These are phyloP conservation scores for Termitomyces sp. DNA, from an alignment of 1,284 basidiomycete genomes.

Conservation along the genomic window DNA sequence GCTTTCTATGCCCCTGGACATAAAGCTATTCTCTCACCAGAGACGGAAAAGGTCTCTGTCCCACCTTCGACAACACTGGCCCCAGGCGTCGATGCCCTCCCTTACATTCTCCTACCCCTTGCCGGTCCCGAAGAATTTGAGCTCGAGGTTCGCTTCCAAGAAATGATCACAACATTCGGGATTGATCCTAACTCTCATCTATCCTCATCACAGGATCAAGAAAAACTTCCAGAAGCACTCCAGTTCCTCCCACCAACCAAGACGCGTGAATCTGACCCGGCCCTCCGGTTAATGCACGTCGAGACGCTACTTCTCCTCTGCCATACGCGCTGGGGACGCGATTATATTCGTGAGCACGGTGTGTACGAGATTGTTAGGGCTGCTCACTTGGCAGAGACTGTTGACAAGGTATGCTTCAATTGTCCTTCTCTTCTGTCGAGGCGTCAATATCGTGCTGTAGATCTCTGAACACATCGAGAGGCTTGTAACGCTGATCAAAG, in stretches of 20 bases:
- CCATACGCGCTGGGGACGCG: conserved; percentile 84
- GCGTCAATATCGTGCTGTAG: conserved; percentile 27
- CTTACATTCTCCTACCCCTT: conserved; percentile 83
- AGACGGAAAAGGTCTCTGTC: conserved; percentile 43
- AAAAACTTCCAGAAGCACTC: conserved; percentile 76
- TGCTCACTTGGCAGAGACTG: conserved; percentile 76
- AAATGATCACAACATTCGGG: background rate
- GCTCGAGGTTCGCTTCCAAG: conserved; percentile 56
- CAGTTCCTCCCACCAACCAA: conserved; percentile 89
- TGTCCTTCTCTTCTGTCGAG: background rate
- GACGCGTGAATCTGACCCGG: conserved; percentile 76
- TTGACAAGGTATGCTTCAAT: conserved; percentile 58
- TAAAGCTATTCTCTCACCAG: conserved; percentile 63
- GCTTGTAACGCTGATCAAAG: conserved; percentile 70
- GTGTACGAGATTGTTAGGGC: conserved; percentile 85
- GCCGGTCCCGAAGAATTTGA: conserved; percentile 95
- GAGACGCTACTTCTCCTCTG: conserved; percentile 89
- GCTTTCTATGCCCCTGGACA: conserved; percentile 67
- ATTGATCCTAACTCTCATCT: conserved; percentile 10
- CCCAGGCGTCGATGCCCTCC: conserved; percentile 78
- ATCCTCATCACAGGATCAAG: conserved; percentile 65
- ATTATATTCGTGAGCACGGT: conserved; percentile 75
- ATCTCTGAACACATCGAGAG: conserved; percentile 66
- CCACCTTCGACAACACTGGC: conserved; percentile 55
- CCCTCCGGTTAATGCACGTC: conserved; percentile 79